phyloP scores from a whole-genome alignment of 495 filamentous ascomycete species.

The Chaetomium fimeti region DNA sequence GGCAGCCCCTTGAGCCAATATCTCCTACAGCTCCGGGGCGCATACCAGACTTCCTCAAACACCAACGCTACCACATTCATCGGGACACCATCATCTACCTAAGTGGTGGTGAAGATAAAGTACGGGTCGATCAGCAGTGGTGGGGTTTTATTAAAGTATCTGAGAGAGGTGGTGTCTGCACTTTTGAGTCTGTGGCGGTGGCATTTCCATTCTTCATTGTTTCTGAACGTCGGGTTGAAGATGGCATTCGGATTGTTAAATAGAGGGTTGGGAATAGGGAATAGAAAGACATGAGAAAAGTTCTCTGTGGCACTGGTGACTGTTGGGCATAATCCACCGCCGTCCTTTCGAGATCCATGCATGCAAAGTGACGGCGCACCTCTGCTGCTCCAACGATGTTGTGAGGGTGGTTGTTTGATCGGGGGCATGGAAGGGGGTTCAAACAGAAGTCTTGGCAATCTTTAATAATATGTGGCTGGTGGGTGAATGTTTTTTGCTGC shows the following conservation, averaged over 20 bases:
- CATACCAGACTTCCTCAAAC: too few relatives aligned
- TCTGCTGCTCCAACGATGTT: too few relatives aligned
- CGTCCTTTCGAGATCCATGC: too few relatives aligned
- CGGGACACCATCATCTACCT: not conserved
- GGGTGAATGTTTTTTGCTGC: too few relatives aligned
- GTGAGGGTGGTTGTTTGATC: not conserved
- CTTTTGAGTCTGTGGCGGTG: not conserved
- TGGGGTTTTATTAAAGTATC: not conserved
- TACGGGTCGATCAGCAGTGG: not conserved
- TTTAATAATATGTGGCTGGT: too few relatives aligned
- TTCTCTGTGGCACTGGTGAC: not conserved
- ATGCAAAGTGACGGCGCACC: not conserved
- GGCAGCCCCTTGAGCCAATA: too few relatives aligned
- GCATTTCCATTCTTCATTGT: not conserved
- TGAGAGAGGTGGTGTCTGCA: not conserved
- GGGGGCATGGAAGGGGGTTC: not conserved
- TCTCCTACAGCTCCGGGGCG: too few relatives aligned
- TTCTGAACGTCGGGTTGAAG: too few relatives aligned
- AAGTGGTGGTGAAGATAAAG: not conserved
- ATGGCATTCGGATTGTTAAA: not conserved
- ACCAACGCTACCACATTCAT: not conserved
- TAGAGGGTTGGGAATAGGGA: not conserved
- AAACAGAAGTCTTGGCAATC: not conserved
- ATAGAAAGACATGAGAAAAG: not conserved
- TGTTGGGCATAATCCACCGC: not conserved